Evolutionary conservation across 345 rosid species (phyloP), one percentile per base, ranked within the genome.

Genomic region (Dimocarpus longan): DNA sequence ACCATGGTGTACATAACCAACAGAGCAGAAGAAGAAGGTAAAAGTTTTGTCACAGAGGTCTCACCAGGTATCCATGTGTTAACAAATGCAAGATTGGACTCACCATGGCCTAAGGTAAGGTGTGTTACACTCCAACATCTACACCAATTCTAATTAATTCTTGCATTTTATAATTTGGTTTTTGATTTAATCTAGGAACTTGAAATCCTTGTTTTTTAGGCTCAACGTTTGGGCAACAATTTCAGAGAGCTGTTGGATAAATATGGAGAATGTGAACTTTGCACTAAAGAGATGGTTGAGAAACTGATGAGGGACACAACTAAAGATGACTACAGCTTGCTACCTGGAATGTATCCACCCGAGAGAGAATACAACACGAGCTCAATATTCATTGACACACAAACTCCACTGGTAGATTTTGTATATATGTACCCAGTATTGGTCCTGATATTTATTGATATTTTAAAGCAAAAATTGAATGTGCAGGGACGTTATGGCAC

Each of bases 51-150:
- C 74, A 81, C 83, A 43, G 88, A 85, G 76, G 95, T 93, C 62
- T 78, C 93, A 24, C 91, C 98, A 0, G 96, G 95, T 73, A 86
- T 92, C 80, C 98, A 91, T 80, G 92, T 93, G 26, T 74, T 93
- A 52, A 79, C 97, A 70, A 93, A 90, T 80, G 93, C 93, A 70
- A 88, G 85, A 84, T 90, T 93, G 64, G 92, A 95, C 85, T 77
- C 95, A 22, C 95, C 98, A 46, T 92, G 94, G 98, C 93, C 92
- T 76, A 91, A 93, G 93, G 98, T 95, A 74, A 82, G 44, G 22
- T 52, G 16, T 44, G 26, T 54, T 50, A 37, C n/a, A 10, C 19
- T 52, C 48, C 37, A 26, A 40, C 4, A 24, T 32, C 8, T 37
- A 15, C 43, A 15, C 21, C 59, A 66, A 44, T 43, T 40, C n/a